Evolutionary conservation across 164 flowering plant genomes (phyloP).

Genomic region (Dillenia turbinata): DNA sequence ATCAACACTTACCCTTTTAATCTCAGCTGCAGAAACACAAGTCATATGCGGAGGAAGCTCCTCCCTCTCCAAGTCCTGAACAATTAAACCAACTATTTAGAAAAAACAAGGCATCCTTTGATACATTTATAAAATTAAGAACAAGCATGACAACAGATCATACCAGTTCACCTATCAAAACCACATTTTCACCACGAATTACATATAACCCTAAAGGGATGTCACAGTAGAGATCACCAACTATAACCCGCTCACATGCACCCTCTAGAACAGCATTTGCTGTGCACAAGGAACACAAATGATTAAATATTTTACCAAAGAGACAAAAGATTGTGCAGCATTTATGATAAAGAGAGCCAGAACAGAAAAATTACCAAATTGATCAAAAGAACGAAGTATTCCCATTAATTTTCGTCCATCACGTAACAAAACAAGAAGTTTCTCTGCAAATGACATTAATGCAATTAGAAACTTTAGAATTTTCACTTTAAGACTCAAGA

Average conservation of each 20-base stretch:
- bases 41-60: constrained; percentile 86
- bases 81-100: constrained; percentile 1
- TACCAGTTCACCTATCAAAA: constrained; percentile 93
- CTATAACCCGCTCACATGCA: constrained; percentile 89
- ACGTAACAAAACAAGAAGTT: constrained; percentile 76
- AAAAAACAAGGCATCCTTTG: too few species aligned
- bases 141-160: neutral
- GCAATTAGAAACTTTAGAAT: neutral
- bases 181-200: constrained; percentile 95
- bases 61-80: constrained; percentile 66
- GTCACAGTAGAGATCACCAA: constrained; percentile 86
- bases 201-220: constrained; percentile 91
- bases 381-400: constrained; percentile 84
- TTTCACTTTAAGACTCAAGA: neutral
- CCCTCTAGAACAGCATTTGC: constrained; percentile 97
- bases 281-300: constrained; percentile 13
- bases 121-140: too few species aligned
- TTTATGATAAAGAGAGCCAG: neutral
- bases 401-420: constrained; percentile 86
- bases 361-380: constrained; percentile 54
- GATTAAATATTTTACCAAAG: neutral
- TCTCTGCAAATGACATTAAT: constrained; percentile 41
- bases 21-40: constrained; percentile 63
- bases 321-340: neutral
- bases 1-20: constrained; percentile 49